Base-by-base conservation (phyloP, 371 early-diverging fungal genomes). In the Syncephalastrum contaminatum region DNA sequence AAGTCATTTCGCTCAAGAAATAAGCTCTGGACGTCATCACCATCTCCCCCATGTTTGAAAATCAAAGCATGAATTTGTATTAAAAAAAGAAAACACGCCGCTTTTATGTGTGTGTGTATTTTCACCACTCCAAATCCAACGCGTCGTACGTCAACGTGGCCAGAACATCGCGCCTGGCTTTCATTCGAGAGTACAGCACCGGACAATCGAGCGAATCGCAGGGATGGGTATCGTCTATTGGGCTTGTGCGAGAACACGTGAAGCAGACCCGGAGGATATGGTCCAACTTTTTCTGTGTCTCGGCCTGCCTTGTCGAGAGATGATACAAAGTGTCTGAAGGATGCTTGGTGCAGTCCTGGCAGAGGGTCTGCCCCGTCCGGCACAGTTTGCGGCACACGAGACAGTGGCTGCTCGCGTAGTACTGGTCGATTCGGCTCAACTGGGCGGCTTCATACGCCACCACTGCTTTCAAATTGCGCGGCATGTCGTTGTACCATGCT, bases 401-500 rank as follows among this genome's bases (percentile, higher is more conserved):
- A 51, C 79, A 75, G 44, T 73, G 67, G 18, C 67, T 62, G 39
- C 73, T 73, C 16, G 64, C 45, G 41, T 73, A 75, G 55, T 73
- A 78, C 43, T 73, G 75, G 47, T 78, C 73, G 18, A 78, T 75
- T 6, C 68, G 41, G 3, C 51, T 58, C 6, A 30, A 8, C 36
- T 30, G 36, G 6, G 52, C 14, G 8, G 50, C 58, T 24, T 30
- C 36, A 30, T 30, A 30, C 12, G 36, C 10, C 36, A 30, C 36
- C 36, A 30, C 39, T 43, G 5, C 15, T 45, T 45, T 58, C 41
- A 6, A 42, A 43, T 36, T 57, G 50, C 80, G 44, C 8, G 88
- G 86, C 85, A 88, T 88, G 4, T 73, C 77, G n/a, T 79, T 75
- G 56, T 81, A 81, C 89, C 88, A 88, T 0, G 72, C 58, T 19